Percentiles rank a stretch among this genome's conserved stretches.
Conservation (phyloP, 768 basidiomycete species). For the Coprinellus micaceus region DNA sequence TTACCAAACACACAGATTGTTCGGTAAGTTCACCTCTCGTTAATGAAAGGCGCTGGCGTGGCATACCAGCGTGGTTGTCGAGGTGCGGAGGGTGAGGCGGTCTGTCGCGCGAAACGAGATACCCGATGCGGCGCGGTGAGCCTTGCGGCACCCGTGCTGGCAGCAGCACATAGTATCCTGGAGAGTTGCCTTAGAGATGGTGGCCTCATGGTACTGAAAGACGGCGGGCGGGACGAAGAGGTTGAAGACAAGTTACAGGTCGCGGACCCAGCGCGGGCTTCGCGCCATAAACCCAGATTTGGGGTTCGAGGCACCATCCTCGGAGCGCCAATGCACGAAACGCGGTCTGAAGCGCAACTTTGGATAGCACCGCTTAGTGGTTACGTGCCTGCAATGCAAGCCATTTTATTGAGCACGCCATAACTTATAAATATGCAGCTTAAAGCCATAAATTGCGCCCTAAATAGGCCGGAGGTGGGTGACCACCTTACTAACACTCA, state of each 20-base stretch:
- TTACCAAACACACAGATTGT: background rate
- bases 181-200: background rate
- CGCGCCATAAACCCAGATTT: constrained; percentile 12
- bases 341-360: no score
- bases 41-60: constrained; percentile 58
- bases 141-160: background rate
- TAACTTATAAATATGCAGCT: no score
- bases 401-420: no score
- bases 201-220: constrained; percentile 20
- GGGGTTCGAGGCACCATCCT: constrained; percentile 25
- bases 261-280: background rate
- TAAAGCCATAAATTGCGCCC: no score
- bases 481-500: no score
- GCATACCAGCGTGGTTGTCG: constrained; percentile 30
- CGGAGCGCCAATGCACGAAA: no score
- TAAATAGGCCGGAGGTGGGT: no score
- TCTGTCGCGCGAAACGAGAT: constrained; percentile 9
- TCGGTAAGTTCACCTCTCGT: constrained; percentile 41
- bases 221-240: constrained; percentile 16
- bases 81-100: background rate
- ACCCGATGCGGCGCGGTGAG: constrained; percentile 2
- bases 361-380: no score
- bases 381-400: no score
- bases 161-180: background rate
- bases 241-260: background rate